Evolutionary conservation across 345 rosid genomes (phyloP).

Genomic region (Syzygium grande): DNA sequence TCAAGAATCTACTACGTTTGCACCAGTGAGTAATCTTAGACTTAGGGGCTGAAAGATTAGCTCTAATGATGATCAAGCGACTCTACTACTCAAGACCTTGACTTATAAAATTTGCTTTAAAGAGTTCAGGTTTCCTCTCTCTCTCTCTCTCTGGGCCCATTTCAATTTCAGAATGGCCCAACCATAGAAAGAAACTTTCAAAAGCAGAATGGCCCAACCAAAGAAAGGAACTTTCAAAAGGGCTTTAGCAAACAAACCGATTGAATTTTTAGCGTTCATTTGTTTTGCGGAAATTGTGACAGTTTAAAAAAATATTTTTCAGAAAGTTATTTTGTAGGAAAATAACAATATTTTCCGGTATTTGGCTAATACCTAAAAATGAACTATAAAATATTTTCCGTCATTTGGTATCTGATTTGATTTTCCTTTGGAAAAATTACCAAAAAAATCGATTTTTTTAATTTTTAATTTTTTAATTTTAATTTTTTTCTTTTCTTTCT

Average conservation of each 20-base stretch:
- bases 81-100: not conserved
- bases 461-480: no score
- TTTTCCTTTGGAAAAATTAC: no score
- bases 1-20: not conserved
- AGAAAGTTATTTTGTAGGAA: no score
- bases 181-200: not conserved
- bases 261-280: no score
- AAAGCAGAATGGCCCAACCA: not conserved
- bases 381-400: no score
- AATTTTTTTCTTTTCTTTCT: no score
- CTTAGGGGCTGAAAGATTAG: not conserved
- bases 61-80: not conserved
- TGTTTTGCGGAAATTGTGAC: no score
- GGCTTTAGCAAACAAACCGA: not conserved
- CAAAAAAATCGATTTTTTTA: no score
- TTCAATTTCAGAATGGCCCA: not conserved
- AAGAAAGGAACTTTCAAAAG: not conserved
- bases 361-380: no score
- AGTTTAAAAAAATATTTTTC: no score
- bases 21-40: not conserved
- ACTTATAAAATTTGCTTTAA: not conserved
- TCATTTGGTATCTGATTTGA: no score
- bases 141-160: not conserved
- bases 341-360: no score
- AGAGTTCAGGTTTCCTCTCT: not conserved